Evolutionary conservation across 176 grass and related monocot genomes (phyloP).

Genomic region (Triticum urartu): DNA sequence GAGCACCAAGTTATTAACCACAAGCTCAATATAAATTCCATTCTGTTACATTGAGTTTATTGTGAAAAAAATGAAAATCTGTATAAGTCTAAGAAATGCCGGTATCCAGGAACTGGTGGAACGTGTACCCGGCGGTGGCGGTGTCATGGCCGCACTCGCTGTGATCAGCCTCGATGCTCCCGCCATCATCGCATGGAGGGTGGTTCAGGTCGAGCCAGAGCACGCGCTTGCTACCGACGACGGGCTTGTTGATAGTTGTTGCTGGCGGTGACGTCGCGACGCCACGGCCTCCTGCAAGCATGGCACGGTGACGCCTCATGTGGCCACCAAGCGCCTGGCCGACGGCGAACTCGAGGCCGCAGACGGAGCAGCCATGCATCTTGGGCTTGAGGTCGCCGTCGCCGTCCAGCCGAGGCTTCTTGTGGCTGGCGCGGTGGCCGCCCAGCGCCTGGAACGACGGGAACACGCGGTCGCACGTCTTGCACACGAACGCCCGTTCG

Average conservation of each 20-base stretch:
- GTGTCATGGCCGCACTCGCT: constrained; percentile 19
- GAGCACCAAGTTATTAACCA: too few species aligned
- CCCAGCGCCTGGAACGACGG: constrained; percentile 53
- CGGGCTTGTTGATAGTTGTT: constrained; percentile 1
- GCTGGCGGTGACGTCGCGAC: not conserved
- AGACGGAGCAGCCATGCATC: constrained; percentile 63
- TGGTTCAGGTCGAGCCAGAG: constrained; percentile 51
- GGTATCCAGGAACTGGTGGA: constrained; percentile 51
- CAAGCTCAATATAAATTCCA: too few species aligned
- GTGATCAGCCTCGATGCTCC: not conserved
- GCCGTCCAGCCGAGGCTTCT: constrained; percentile 25
- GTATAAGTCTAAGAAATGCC: not conserved
- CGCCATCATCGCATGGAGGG: constrained; percentile 20
- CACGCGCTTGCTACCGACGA: constrained; percentile 11
- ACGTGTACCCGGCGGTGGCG: constrained; percentile 2
- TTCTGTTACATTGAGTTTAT: too few species aligned
- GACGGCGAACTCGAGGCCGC: constrained; percentile 63
- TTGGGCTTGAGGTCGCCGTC: constrained; percentile 48
- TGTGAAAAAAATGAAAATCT: too few species aligned
- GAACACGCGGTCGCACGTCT: constrained; percentile 80
- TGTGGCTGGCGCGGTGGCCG: constrained; percentile 58
- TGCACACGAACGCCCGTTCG: constrained; percentile 67
- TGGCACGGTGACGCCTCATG: constrained; percentile 62
- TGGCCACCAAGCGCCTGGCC: constrained; percentile 67
- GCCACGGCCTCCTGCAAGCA: not conserved